Conservation (phyloP, 257 asterid species). For the Solanum neorickii region DNA sequence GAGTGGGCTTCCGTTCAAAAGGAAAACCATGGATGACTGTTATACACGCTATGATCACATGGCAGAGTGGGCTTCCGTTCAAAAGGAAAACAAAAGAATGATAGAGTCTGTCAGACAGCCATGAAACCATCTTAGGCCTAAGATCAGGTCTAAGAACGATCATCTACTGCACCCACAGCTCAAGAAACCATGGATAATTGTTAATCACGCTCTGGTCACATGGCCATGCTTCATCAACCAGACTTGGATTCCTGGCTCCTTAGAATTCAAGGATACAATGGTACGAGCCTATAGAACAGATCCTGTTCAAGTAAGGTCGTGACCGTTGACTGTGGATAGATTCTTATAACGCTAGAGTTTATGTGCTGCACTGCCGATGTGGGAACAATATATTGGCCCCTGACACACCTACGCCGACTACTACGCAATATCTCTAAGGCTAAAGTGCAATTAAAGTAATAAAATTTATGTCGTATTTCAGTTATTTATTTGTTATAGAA, state of each 20-base stretch:
- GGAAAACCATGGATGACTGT: too few relatives aligned
- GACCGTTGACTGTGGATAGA: not conserved
- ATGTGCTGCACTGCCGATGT: not conserved
- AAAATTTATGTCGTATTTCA: not conserved
- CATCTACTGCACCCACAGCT: too few relatives aligned
- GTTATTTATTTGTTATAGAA: not conserved
- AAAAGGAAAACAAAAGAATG: too few relatives aligned
- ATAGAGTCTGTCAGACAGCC: too few relatives aligned
- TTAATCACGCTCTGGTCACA: constrained; percentile 8
- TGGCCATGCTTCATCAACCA: constrained; percentile 1
- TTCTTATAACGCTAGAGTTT: not conserved
- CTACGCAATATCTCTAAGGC: not conserved
- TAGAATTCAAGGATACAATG: not conserved
- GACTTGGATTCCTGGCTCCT: constrained; percentile 3
- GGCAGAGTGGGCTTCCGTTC: not conserved
- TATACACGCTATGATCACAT: not conserved
- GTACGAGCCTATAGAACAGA: not conserved
- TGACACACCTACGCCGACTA: not conserved
- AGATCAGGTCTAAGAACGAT: not conserved
- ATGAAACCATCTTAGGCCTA: too few relatives aligned
- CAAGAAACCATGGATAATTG: accelerated
- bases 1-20: too few relatives aligned
- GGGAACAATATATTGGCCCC: not conserved
- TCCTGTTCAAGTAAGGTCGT: not conserved
- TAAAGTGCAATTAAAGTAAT: not conserved